A percentile compares a stretch with the other conserved stretches of the same genome.
These are phyloP conservation scores for Hypoxylon rickii DNA, from an alignment of 495 filamentous ascomycete species.

Conservation along the genomic window DNA sequence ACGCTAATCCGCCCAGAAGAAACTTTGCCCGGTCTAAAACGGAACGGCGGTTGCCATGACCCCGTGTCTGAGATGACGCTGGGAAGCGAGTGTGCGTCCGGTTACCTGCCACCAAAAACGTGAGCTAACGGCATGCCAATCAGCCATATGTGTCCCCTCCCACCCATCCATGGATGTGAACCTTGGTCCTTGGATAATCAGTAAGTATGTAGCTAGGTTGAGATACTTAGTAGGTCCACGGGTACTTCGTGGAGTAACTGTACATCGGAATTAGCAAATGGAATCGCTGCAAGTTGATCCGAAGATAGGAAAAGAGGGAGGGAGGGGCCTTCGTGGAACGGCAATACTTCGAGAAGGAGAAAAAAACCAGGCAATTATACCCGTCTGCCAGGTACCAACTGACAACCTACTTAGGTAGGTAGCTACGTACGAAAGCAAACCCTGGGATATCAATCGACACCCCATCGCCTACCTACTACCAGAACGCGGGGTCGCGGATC, in stretches of 20 bases:
- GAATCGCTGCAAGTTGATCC: constrained; percentile 28
- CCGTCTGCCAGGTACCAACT: constrained; percentile 10
- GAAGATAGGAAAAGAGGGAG: constrained; percentile 16
- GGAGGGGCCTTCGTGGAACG: constrained; percentile 12
- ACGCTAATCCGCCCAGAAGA: no score
- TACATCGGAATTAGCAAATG: constrained; percentile 21
- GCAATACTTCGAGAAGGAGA: constrained; percentile 10
- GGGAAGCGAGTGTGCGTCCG: constrained; percentile 29
- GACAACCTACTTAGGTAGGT: no score
- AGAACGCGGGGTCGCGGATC: constrained; percentile 21
- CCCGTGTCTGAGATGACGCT: constrained; percentile 35
- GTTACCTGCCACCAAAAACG: constrained; percentile 6
- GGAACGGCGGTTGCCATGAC: constrained; percentile 32
- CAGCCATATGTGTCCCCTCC: constrained; percentile 15
- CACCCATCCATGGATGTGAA: constrained; percentile 1
- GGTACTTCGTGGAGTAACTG: constrained; percentile 4
- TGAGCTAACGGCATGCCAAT: neutral
- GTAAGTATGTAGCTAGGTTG: no score
- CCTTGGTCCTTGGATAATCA: no score
- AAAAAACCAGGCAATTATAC: constrained; percentile 22
- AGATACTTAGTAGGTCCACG: no score
- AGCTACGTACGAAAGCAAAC: constrained; percentile 11
- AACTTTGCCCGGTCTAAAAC: constrained; percentile 35
- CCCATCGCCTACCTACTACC: constrained; percentile 19
- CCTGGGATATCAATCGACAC: constrained; percentile 8